These are phyloP conservation scores for Ophiocordyceps camponoti-saundersi DNA, from an alignment of 2,329 filamentous ascomycete genomes.

Conservation along the genomic window DNA sequence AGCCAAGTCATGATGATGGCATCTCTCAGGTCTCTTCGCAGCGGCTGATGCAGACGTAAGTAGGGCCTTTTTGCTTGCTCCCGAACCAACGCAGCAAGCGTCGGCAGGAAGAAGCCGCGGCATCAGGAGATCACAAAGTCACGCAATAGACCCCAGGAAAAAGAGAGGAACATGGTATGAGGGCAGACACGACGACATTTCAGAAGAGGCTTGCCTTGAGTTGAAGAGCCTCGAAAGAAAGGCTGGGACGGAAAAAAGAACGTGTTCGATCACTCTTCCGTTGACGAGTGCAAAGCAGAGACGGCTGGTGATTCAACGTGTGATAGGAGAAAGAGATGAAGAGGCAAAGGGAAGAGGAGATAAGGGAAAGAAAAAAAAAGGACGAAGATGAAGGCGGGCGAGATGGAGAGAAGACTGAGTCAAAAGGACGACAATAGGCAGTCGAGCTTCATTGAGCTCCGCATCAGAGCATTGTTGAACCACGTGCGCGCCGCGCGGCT, in stretches of 20 bases:
- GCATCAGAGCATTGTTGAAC: background rate
- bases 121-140: background rate
- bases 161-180: background rate
- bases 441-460: background rate
- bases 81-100: background rate
- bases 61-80: background rate
- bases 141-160: background rate
- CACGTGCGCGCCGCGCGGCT: background rate
- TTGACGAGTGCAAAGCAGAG: background rate
- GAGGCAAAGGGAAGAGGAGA: background rate
- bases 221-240: background rate
- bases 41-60: background rate
- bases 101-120: background rate
- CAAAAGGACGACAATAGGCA: background rate
- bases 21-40: background rate
- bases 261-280: background rate
- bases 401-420: background rate
- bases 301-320: background rate
- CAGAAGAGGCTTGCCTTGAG: background rate
- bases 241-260: background rate
- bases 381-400: background rate
- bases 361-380: background rate
- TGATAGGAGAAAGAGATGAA: background rate
- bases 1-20: background rate
- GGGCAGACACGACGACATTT: background rate